Conservation (phyloP, 2,329 filamentous ascomycete genomes). For the Cadophora luteo-olivacea region DNA sequence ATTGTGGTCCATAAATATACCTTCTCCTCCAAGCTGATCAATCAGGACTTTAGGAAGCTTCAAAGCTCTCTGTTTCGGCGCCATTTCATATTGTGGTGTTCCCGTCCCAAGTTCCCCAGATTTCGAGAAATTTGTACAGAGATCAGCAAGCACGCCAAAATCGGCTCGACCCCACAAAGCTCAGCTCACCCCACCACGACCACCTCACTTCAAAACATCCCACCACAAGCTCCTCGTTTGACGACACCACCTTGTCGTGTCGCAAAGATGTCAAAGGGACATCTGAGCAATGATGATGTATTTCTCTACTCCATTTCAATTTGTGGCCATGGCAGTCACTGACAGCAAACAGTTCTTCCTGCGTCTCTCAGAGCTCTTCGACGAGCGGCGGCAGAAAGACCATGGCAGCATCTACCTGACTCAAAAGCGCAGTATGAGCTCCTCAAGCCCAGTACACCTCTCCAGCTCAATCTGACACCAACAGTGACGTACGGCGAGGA, state of each 20-base stretch:
- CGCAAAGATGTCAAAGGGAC: conserved; percentile 53
- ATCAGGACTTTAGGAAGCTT: conserved; percentile 53
- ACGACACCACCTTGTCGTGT: neutral
- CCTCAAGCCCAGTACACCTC: neutral
- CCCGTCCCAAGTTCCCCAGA: conserved; percentile 14
- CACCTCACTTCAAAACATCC: conserved; percentile 19
- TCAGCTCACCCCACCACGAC: conserved; percentile 27
- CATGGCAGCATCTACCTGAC: conserved; percentile 77
- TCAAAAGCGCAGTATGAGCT: conserved; percentile 73
- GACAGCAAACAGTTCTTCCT: conserved; percentile 70
- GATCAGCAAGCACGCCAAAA: conserved; percentile 13
- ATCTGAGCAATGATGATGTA: conserved; percentile 68
- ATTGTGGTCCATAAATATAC: conserved; percentile 30
- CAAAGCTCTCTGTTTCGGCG: conserved; percentile 47
- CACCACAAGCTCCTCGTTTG: conserved; percentile 13
- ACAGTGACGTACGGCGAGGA: conserved; percentile 41
- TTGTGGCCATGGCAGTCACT: conserved; percentile 13
- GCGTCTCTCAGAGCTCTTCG: conserved; percentile 71
- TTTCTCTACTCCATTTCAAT: conserved; percentile 1
- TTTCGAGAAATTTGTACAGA: conserved; percentile 24
- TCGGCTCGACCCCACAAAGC: conserved; percentile 31
- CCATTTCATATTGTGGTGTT: conserved; percentile 30
- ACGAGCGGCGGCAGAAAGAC: conserved; percentile 68
- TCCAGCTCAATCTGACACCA: neutral
- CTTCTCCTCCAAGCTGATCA: conserved; percentile 50